Evolutionary conservation across 768 basidiomycete species (phyloP).

Genomic region (Floccularia luteovirens): DNA sequence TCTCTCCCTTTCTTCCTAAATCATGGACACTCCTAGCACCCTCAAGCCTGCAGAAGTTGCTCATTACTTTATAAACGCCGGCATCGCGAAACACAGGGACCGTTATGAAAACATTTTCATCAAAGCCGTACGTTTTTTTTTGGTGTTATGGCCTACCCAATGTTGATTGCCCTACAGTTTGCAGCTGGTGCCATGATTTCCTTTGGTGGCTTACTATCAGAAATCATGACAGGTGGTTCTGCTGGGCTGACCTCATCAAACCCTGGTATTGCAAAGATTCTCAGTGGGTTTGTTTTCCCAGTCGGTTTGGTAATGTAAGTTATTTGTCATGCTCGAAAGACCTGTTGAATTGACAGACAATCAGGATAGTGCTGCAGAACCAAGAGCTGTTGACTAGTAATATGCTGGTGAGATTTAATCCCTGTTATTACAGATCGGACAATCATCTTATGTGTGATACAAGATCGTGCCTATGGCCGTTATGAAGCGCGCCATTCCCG

Average conservation of each 20-base stretch:
- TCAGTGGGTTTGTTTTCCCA: conserved; percentile 67
- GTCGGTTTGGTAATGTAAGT: conserved; percentile 70
- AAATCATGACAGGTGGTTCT: conserved; percentile 56
- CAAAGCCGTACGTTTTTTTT: conserved; percentile 50
- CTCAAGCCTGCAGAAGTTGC: conserved; percentile 56
- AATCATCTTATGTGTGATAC: neutral
- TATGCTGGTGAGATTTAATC: conserved; percentile 47
- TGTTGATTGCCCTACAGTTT: conserved; percentile 29
- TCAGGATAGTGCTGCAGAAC: conserved; percentile 67
- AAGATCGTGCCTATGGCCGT: conserved; percentile 68
- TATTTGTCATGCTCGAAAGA: neutral
- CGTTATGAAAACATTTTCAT: conserved; percentile 53
- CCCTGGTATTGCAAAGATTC: conserved; percentile 60
- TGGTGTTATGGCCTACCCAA: neutral
- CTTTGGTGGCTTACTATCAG: conserved; percentile 59
- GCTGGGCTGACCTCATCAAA: conserved; percentile 38
- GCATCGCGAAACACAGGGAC: conserved; percentile 56
- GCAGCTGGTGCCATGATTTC: conserved; percentile 69
- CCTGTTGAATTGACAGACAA: neutral
- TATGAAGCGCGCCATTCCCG: conserved; percentile 51
- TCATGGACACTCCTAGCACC: conserved; percentile 25
- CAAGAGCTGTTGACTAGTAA: conserved; percentile 70
- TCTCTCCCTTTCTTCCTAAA: conserved; percentile 1
- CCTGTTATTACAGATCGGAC: neutral
- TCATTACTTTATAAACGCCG: conserved; percentile 44